phyloP scores from a whole-genome alignment of 1,284 basidiomycete genomes.

The Agaricales sp. region DNA sequence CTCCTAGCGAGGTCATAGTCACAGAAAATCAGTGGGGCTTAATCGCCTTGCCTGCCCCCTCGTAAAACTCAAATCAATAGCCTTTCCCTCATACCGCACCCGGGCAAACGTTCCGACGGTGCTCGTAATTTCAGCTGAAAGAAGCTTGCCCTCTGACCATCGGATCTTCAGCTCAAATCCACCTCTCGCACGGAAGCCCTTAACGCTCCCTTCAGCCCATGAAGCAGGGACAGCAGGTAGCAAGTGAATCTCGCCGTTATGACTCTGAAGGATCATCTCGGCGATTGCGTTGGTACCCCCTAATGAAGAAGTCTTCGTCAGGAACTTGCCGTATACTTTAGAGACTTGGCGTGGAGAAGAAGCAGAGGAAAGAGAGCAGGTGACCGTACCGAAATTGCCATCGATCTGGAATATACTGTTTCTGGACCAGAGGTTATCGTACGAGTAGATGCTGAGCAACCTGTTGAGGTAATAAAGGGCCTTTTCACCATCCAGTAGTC shows the following conservation, averaged over 20 bases:
- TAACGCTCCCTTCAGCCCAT: slow-evolving; percentile 9
- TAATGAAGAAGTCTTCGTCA: too few relatives aligned
- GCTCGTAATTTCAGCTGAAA: slow-evolving; percentile 7
- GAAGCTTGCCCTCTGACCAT: slow-evolving; percentile 9
- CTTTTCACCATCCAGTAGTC: slow-evolving; percentile 12
- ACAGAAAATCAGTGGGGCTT: not conserved
- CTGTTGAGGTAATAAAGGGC: slow-evolving; percentile 11
- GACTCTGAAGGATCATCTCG: slow-evolving; percentile 13
- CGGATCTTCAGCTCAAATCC: slow-evolving; percentile 10
- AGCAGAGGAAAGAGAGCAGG: not conserved
- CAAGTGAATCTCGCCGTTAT: slow-evolving; percentile 14
- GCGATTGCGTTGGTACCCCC: slow-evolving; percentile 5
- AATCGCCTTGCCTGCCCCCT: not conserved
- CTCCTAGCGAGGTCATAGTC: not conserved
- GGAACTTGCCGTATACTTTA: too few relatives aligned
- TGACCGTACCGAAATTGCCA: slow-evolving; percentile 9
- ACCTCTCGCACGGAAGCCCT: slow-evolving; percentile 11
- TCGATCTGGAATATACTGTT: slow-evolving; percentile 11
- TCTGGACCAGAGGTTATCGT: slow-evolving; percentile 11
- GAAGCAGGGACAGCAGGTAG: slow-evolving; percentile 12
- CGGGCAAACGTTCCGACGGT: not conserved
- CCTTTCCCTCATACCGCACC: not conserved
- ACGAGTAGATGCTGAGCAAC: slow-evolving; percentile 8
- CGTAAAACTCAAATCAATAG: not conserved
- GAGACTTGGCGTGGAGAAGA: not conserved